These are phyloP conservation scores for Pleurotus platypus DNA, from an alignment of 768 basidiomycete species.

Conservation along the genomic window DNA sequence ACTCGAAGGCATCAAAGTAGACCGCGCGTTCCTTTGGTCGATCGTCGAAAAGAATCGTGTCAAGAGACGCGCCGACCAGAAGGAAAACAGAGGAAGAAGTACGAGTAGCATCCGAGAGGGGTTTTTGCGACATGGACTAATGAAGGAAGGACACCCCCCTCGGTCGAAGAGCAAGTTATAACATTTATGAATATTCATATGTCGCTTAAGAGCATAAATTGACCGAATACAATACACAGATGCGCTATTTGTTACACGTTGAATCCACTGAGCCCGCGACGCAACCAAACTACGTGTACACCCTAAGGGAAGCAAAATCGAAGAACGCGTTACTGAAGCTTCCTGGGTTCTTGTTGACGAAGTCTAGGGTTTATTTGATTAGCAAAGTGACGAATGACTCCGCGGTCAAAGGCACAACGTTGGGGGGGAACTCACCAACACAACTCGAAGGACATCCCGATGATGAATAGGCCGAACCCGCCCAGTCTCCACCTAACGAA, in stretches of 20 bases:
- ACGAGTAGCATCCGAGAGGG: neutral
- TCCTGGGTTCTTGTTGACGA: slow-evolving; percentile 55
- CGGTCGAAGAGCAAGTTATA: too few species aligned
- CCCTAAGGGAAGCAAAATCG: slow-evolving; percentile 51
- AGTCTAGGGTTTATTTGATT: slow-evolving; percentile 31
- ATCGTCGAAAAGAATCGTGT: neutral
- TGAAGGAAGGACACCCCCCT: neutral
- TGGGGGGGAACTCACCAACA: slow-evolving; percentile 31
- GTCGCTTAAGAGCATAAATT: too few species aligned
- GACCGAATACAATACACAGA: too few species aligned
- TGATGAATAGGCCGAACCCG: slow-evolving; percentile 38
- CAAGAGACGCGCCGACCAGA: neutral
- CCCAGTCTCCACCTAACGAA: slow-evolving; percentile 49
- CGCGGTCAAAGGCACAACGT: neutral
- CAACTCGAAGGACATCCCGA: slow-evolving; percentile 54
- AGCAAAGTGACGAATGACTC: neutral
- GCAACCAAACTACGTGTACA: slow-evolving; percentile 8
- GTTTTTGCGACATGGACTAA: neutral
- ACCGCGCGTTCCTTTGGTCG: slow-evolving; percentile 19
- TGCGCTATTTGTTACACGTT: too few species aligned
- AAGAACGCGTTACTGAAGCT: slow-evolving; percentile 64
- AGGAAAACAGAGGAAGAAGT: neutral
- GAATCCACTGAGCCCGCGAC: too few species aligned
- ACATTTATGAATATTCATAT: too few species aligned
- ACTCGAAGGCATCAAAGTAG: slow-evolving; percentile 29